A percentile compares a stretch with the other conserved stretches of the same genome.
Evolutionary conservation across 2,329 filamentous ascomycete genomes (phyloP).

Genomic region (Xylariales sp.): DNA sequence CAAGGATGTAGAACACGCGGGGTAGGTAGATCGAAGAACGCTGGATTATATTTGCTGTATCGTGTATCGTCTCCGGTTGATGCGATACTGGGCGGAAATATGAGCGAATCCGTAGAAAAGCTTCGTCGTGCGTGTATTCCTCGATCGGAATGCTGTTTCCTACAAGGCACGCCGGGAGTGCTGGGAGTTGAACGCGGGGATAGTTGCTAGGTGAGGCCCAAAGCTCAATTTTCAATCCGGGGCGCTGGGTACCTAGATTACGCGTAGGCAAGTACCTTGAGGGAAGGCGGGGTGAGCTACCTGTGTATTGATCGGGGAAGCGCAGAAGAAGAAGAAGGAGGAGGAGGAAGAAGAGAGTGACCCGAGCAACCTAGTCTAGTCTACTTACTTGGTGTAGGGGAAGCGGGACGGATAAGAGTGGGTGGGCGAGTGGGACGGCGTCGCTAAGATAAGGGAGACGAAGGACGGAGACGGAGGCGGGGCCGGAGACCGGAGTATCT

Average conservation of each 20-base stretch:
- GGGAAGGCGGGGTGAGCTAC: too few species aligned
- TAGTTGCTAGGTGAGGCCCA: too few species aligned
- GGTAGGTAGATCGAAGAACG: background rate
- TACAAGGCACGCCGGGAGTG: background rate
- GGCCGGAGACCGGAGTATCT: background rate
- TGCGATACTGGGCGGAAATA: background rate
- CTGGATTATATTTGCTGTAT: too few species aligned
- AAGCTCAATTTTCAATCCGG: too few species aligned
- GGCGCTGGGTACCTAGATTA: too few species aligned
- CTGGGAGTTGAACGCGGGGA: too few species aligned
- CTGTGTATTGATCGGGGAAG: too few species aligned
- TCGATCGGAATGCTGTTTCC: background rate
- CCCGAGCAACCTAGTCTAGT: background rate
- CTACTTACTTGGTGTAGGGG: background rate
- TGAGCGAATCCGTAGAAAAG: background rate
- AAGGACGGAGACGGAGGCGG: background rate
- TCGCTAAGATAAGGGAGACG: background rate
- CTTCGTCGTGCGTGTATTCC: background rate
- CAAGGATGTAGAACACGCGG: too few species aligned
- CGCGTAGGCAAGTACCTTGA: too few species aligned
- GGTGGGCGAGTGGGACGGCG: conserved; percentile 4
- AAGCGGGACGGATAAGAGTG: conserved; percentile 21
- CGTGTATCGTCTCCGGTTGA: background rate
- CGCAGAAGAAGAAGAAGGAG: background rate
- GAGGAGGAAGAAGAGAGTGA: background rate